phyloP scores from a whole-genome alignment of 1,284 basidiomycete species.

The Trametes sp. region DNA sequence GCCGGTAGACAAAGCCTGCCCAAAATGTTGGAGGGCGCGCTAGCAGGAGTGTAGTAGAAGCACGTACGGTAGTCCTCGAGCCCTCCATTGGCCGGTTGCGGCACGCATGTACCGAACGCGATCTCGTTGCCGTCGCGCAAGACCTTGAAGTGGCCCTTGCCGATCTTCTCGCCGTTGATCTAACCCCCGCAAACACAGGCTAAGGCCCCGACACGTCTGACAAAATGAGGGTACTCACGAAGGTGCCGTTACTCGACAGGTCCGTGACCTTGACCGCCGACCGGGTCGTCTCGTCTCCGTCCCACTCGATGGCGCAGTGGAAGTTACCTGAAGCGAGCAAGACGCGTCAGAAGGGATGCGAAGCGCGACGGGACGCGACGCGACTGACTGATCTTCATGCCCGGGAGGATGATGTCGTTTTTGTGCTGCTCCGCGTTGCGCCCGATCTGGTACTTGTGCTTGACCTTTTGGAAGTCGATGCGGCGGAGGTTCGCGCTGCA shows the following conservation, averaged over 20 bases:
- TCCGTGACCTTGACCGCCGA: constrained; percentile 75
- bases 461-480: constrained; percentile 65
- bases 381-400: constrained; percentile 77
- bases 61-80: constrained; percentile 67
- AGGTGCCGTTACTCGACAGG: constrained; percentile 83
- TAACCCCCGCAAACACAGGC: constrained; percentile 38
- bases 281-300: constrained; percentile 58
- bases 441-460: constrained; percentile 59
- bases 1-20: constrained; percentile 59
- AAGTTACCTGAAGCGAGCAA: constrained; percentile 58
- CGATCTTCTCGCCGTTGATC: constrained; percentile 78
- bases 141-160: constrained; percentile 61
- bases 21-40: constrained; percentile 2
- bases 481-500: constrained; percentile 57
- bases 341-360: constrained; percentile 25
- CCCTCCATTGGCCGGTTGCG: constrained; percentile 53
- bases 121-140: constrained; percentile 85
- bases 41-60: constrained; percentile 19
- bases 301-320: constrained; percentile 73
- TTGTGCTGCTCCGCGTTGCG: constrained; percentile 47
- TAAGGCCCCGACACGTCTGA: constrained; percentile 14
- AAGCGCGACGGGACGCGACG: constrained; percentile 34
- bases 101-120: constrained; percentile 70
- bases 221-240: constrained; percentile 57
- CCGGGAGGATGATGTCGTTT: constrained; percentile 66